Evolutionary conservation across 1,284 basidiomycete species (phyloP).

Genomic region (Malassezia japonica): DNA sequence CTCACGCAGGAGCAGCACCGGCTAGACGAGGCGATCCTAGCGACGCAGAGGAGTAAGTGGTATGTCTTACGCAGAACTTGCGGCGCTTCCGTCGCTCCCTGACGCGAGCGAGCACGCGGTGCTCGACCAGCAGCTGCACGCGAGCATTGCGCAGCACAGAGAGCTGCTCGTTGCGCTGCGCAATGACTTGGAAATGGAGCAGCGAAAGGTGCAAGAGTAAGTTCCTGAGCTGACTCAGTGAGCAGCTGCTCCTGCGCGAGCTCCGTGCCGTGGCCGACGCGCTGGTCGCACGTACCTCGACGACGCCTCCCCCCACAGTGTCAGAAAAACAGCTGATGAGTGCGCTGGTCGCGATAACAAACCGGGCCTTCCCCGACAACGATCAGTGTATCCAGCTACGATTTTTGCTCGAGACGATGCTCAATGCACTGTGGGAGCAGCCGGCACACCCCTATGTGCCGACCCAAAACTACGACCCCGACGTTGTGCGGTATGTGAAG

Average conservation of each 20-base stretch:
- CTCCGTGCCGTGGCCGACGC: neutral
- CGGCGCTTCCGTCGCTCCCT: neutral
- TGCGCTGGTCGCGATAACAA: conserved; percentile 2
- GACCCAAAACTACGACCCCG: neutral
- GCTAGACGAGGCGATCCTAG: conserved; percentile 11
- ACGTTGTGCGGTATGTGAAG: conserved; percentile 1
- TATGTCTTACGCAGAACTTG: neutral
- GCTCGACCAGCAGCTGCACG: neutral
- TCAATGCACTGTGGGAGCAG: conserved; percentile 11
- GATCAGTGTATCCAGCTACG: conserved; percentile 10
- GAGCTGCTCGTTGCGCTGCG: conserved; percentile 1
- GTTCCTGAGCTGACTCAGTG: neutral
- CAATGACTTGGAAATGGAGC: conserved; percentile 2
- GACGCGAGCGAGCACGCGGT: neutral
- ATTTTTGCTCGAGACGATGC: conserved; percentile 9
- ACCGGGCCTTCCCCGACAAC: conserved; percentile 1
- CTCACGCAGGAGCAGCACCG: conserved; percentile 2
- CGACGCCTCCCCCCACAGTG: neutral
- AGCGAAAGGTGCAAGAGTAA: neutral
- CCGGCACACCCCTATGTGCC: conserved; percentile 11
- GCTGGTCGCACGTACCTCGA: neutral
- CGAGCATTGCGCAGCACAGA: conserved; percentile 11
- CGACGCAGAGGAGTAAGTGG: conserved; percentile 7
- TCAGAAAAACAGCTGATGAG: neutral
- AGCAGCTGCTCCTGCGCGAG: neutral